phyloP scores from a whole-genome alignment of 2,329 filamentous ascomycete genomes.

The Bertia moriformis region DNA sequence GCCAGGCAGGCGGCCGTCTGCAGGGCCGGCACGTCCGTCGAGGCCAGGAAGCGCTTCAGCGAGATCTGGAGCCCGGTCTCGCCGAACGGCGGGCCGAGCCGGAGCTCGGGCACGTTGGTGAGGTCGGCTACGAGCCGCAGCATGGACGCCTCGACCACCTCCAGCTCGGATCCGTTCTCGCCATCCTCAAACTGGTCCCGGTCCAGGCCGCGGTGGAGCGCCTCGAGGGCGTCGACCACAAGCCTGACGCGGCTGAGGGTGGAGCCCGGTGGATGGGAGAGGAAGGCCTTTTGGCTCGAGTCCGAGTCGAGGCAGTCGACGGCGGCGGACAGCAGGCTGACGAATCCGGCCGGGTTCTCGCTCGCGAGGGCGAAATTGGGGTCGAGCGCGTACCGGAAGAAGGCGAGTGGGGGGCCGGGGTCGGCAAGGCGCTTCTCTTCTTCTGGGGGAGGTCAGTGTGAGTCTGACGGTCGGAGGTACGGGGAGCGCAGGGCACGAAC shows the following conservation, averaged over 20 bases:
- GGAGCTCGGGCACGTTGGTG: slow-evolving; percentile 32
- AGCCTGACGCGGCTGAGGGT: slow-evolving; percentile 18
- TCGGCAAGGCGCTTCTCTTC: slow-evolving; percentile 27
- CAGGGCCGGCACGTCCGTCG: slow-evolving; percentile 24
- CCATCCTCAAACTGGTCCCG: slow-evolving; percentile 23
- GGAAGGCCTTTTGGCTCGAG: slow-evolving; percentile 30
- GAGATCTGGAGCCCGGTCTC: slow-evolving; percentile 25
- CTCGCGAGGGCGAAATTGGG: slow-evolving; percentile 25
- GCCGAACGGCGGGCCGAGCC: slow-evolving; percentile 22
- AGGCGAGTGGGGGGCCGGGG: slow-evolving; percentile 27
- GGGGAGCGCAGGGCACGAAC: slow-evolving; percentile 21
- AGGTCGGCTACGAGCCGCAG: slow-evolving; percentile 34
- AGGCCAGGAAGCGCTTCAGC: slow-evolving; percentile 28
- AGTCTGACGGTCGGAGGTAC: background rate
- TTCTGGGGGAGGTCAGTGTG: slow-evolving; percentile 16
- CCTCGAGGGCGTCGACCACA: slow-evolving; percentile 31
- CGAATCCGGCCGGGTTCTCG: slow-evolving; percentile 42
- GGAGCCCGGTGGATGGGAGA: slow-evolving; percentile 16
- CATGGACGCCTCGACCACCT: slow-evolving; percentile 31
- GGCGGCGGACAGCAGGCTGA: slow-evolving; percentile 32
- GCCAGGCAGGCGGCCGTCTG: slow-evolving; percentile 44
- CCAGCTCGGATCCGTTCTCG: slow-evolving; percentile 28
- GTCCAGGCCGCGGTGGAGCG: slow-evolving; percentile 27
- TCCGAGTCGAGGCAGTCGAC: slow-evolving; percentile 39
- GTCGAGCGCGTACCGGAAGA: slow-evolving; percentile 32